Base-by-base conservation (phyloP, 306 rosid species). In the Casuarina glauca region DNA sequence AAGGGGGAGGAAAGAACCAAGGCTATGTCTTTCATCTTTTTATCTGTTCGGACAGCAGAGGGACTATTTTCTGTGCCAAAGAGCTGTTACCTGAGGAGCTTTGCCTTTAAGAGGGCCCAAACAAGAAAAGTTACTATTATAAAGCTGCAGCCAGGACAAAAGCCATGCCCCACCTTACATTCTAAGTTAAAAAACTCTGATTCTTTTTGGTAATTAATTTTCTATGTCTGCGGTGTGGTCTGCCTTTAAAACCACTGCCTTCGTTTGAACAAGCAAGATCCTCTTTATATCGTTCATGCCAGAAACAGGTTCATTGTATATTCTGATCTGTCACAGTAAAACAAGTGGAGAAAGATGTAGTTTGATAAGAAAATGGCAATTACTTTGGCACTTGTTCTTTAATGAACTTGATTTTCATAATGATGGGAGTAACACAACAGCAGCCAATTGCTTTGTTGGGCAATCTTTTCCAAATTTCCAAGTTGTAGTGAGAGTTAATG, bases 61-160 rank as follows among this genome's bases (percentile, higher is more conserved):
- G 9, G 41, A 6, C 42, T 41, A 15, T 3, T 67, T 67, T 42
- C 71, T 67, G 50, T 42, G 9, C 50, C 16, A 48, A 46, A 6
- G 2, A 17, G 50, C 51, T 17, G 1, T 1, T 42, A 1, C 8
- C 5, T 6, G 12, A 0, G 17, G 3, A 17, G 4, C 11, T 55
- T 55, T 9, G 62, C 62, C 32, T 78, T 70, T n/a, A 78, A 57
- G 70, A 57, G 60, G 13, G 19, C 50, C 81, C 76, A 45, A 49
- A 70, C 76, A 58, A 77, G 69, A 77, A 71, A 70, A 60, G 72
- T 58, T 46, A 78, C 71, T 70, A 9, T 3, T 70, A 44, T 16
- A 45, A 57, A 50, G 69, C 75, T 77, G 75, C 70, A 32, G 50
- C 42, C 52, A 20, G 52, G n/a, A 38, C 43, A 17, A 26, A 2